A percentile compares a stretch with the other conserved stretches of the same genome.
These are phyloP conservation scores for Colletotrichum liaoningense DNA, from an alignment of 2,329 filamentous ascomycete genomes.

Conservation along the genomic window DNA sequence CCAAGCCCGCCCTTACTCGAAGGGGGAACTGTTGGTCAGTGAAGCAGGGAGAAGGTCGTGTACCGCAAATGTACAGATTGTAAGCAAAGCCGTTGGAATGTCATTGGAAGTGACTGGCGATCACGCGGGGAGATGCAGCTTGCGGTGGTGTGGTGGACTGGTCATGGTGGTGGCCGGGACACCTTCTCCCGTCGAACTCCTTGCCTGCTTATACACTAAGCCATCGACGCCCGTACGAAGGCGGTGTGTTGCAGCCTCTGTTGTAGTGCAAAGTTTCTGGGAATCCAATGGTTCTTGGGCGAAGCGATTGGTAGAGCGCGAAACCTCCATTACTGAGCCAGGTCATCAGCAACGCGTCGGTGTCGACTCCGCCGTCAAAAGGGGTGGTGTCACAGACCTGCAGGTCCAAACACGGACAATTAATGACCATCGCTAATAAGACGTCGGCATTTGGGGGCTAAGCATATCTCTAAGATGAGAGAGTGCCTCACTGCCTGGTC, in stretches of 20 bases:
- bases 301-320: constrained; percentile 9
- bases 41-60: not conserved
- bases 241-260: constrained; percentile 1
- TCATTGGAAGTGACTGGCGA: not conserved
- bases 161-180: too few relatives aligned
- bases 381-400: constrained; percentile 4
- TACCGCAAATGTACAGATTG: constrained; percentile 5
- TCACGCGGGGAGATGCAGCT: not conserved
- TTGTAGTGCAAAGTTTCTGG: not conserved
- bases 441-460: constrained; percentile 21
- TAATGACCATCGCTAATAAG: not conserved
- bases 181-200: too few relatives aligned
- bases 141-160: not conserved
- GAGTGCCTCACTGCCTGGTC: not conserved
- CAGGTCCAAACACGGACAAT: not conserved
- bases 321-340: not conserved
- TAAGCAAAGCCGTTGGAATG: constrained; percentile 4
- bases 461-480: not conserved
- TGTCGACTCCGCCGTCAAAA: not conserved
- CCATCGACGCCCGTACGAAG: not conserved
- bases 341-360: not conserved
- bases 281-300: not conserved
- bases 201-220: not conserved
- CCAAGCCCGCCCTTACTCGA: constrained; percentile 2
- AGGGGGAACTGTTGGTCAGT: constrained; percentile 28